Evolutionary conservation across 2,329 filamentous ascomycete genomes (phyloP).

Genomic region (Cercospora sojina): DNA sequence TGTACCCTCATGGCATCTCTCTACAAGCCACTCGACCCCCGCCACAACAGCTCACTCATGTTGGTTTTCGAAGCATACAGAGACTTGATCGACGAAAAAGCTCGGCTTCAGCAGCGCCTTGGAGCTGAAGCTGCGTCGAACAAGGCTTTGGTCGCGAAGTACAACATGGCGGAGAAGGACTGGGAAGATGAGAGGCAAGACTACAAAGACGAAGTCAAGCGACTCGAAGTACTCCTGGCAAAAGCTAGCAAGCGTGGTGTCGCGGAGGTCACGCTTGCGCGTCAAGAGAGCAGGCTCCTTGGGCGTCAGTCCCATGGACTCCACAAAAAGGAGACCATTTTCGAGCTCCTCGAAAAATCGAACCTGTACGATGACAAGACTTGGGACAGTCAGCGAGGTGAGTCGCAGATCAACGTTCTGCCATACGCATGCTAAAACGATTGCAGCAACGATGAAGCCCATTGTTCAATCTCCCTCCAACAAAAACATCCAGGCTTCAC

Average conservation of each 20-base stretch:
- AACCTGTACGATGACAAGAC: constrained; percentile 27
- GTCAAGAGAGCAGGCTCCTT: constrained; percentile 44
- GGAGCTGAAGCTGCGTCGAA: constrained; percentile 32
- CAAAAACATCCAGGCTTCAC: constrained; percentile 43
- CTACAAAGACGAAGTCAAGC: constrained; percentile 45
- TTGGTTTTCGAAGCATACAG: constrained; percentile 46
- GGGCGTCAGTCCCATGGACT: constrained; percentile 20
- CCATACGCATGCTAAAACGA: constrained; percentile 21
- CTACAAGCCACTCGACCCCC: constrained; percentile 31
- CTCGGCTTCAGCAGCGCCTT: constrained; percentile 33
- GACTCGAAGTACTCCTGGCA: constrained; percentile 47
- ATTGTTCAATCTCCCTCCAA: constrained; percentile 39
- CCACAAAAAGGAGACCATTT: constrained; percentile 35
- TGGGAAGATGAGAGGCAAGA: constrained; percentile 39
- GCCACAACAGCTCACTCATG: constrained; percentile 42
- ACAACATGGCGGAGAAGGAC: constrained; percentile 34
- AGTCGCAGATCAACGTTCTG: neutral
- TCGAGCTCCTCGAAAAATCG: constrained; percentile 37
- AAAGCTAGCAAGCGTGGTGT: constrained; percentile 42
- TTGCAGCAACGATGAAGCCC: constrained; percentile 32
- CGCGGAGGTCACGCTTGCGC: constrained; percentile 43
- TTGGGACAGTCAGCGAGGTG: constrained; percentile 37
- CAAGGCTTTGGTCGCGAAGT: constrained; percentile 25
- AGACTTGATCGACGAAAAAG: constrained; percentile 39
- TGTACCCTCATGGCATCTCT: constrained; percentile 35